Conservation (phyloP, 805 yeast genomes). For the Blastobotrys muscicola region DNA sequence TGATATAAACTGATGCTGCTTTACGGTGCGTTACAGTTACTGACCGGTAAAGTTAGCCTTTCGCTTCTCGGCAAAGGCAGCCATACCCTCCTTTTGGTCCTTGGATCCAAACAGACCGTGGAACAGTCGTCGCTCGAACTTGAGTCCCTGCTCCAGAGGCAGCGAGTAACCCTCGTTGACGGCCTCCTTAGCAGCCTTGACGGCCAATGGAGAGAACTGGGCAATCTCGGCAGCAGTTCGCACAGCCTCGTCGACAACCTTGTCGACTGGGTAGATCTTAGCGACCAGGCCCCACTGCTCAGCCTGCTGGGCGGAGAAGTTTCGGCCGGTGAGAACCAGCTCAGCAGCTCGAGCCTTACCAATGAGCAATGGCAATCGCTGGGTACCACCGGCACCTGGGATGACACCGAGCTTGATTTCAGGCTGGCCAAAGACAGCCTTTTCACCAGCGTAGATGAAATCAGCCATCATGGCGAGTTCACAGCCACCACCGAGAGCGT, state of each 20-base stretch:
- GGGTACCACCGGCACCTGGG: conserved; percentile 42
- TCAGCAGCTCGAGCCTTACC: conserved; percentile 36
- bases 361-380: conserved; percentile 31
- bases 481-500: conserved; percentile 49
- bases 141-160: conserved; percentile 31
- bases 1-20: too few relatives aligned
- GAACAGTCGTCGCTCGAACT: conserved; percentile 37
- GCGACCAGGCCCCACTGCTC: conserved; percentile 41
- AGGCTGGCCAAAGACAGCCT: conserved; percentile 45
- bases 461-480: conserved; percentile 48
- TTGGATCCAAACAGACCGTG: conserved; percentile 36
- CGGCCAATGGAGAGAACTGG: conserved; percentile 34
- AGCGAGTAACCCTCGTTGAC: conserved; percentile 34
- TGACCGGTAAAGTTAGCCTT: conserved; percentile 29
- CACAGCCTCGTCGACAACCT: conserved; percentile 35
- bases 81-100: conserved; percentile 44
- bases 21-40: too few relatives aligned
- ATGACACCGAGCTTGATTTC: conserved; percentile 44
- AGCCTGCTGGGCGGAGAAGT: conserved; percentile 37
- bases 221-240: conserved; percentile 37
- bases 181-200: conserved; percentile 38
- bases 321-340: conserved; percentile 36
- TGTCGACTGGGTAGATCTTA: conserved; percentile 30
- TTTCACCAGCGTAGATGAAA: conserved; percentile 40
- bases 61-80: conserved; percentile 41